phyloP scores from a whole-genome alignment of 495 filamentous ascomycete species.

The Aspergillus hancockii region DNA sequence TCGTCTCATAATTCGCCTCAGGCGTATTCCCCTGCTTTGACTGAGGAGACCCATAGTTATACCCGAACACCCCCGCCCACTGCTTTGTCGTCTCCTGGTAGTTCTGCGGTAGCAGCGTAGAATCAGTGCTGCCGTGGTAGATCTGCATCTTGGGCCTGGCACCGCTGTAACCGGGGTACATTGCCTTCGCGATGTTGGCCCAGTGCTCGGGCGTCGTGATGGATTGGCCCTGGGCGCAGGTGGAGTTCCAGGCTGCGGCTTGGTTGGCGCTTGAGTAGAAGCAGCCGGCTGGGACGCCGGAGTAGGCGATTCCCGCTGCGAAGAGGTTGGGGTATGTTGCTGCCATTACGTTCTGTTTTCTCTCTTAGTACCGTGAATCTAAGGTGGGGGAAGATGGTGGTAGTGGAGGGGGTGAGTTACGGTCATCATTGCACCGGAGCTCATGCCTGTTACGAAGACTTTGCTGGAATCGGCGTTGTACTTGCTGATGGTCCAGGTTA shows the following conservation, averaged over 20 bases:
- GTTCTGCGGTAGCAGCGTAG: slow-evolving; percentile 49
- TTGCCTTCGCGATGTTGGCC: slow-evolving; percentile 48
- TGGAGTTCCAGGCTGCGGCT: slow-evolving; percentile 24
- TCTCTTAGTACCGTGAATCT: neutral
- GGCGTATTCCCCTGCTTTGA: slow-evolving; percentile 39
- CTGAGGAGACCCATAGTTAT: slow-evolving; percentile 25
- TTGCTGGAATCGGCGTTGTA: slow-evolving; percentile 50
- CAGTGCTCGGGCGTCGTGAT: slow-evolving; percentile 49
- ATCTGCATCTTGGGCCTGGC: slow-evolving; percentile 58
- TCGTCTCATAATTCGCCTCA: slow-evolving; percentile 40
- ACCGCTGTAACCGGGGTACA: slow-evolving; percentile 57
- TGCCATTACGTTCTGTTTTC: slow-evolving; percentile 49
- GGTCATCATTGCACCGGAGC: slow-evolving; percentile 61
- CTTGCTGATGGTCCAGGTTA: slow-evolving; percentile 47
- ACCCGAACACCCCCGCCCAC: slow-evolving; percentile 55
- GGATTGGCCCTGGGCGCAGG: slow-evolving; percentile 51
- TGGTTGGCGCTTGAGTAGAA: slow-evolving; percentile 53
- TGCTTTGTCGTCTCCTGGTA: slow-evolving; percentile 57
- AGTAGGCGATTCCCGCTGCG: slow-evolving; percentile 56
- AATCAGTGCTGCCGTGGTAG: slow-evolving; percentile 53
- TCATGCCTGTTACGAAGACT: slow-evolving; percentile 54
- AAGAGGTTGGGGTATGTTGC: slow-evolving; percentile 61
- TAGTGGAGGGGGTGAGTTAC: slow-evolving; percentile 4
- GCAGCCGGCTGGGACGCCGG: slow-evolving; percentile 63
- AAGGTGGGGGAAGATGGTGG: neutral